Percentiles rank a stretch among this genome's conserved stretches.
Evolutionary conservation across 2,329 filamentous ascomycete species (phyloP).

Genomic region (Aureobasidium sp.): DNA sequence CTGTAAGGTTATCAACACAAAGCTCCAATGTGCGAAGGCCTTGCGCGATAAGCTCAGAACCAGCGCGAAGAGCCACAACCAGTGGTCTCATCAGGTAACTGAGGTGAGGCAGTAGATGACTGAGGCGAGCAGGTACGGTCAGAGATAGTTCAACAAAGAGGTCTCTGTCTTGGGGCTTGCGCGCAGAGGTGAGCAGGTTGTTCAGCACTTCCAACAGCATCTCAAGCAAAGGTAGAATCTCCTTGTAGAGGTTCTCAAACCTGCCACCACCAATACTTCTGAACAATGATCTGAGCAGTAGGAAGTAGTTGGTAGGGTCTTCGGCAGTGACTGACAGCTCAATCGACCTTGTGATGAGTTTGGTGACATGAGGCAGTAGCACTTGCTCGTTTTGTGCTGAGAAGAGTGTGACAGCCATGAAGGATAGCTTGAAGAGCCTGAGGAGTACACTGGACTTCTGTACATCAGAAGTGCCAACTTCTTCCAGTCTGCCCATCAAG

Average conservation of each 20-base stretch:
- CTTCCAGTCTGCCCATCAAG: slow-evolving; percentile 90
- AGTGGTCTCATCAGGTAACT: slow-evolving; percentile 96
- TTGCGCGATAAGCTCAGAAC: slow-evolving; percentile 89
- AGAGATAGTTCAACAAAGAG: slow-evolving; percentile 95
- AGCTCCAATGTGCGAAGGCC: slow-evolving; percentile 88
- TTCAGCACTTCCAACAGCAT: slow-evolving; percentile 98
- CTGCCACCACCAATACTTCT: slow-evolving; percentile 93
- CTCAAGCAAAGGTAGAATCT: slow-evolving; percentile 89
- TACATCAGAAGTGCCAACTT: slow-evolving; percentile 85
- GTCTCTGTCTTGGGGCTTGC: slow-evolving; percentile 84
- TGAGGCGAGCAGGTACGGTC: slow-evolving; percentile 87
- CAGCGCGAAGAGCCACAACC: slow-evolving; percentile 87
- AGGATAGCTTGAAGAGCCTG: slow-evolving; percentile 92
- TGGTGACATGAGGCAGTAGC: slow-evolving; percentile 87
- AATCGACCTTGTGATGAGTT: slow-evolving; percentile 95
- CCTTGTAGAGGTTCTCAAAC: slow-evolving; percentile 97
- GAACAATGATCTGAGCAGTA: slow-evolving; percentile 85
- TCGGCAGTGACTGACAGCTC: slow-evolving; percentile 91
- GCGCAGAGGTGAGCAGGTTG: slow-evolving; percentile 80
- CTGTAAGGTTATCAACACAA: slow-evolving; percentile 95
- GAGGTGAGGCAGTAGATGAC: slow-evolving; percentile 87
- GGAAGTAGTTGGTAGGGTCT: slow-evolving; percentile 98
- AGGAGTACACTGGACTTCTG: slow-evolving; percentile 89
- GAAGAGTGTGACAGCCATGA: slow-evolving; percentile 98
- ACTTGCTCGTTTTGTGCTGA: slow-evolving; percentile 92